These are phyloP conservation scores for Suillus lakei DNA, from an alignment of 768 basidiomycete species.

Conservation along the genomic window DNA sequence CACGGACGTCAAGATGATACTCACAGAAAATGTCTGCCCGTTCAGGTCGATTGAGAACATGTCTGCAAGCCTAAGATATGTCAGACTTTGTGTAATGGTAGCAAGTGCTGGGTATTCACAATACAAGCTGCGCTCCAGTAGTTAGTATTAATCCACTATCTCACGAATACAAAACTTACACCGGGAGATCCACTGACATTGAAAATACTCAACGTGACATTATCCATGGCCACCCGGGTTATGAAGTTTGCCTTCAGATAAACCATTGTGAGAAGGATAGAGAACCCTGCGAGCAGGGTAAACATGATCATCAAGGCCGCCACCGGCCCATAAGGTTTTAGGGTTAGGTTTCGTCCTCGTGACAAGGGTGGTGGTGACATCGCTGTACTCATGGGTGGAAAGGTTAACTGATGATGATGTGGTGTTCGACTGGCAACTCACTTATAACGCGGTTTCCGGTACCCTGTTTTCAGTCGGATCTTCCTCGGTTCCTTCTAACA, in stretches of 20 bases:
- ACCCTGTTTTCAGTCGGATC: too few relatives aligned
- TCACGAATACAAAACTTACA: not conserved
- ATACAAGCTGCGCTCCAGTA: slow-evolving; percentile 1
- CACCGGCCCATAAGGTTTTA: slow-evolving; percentile 4
- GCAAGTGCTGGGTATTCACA: not conserved
- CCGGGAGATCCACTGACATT: slow-evolving; percentile 1
- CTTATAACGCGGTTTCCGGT: too few relatives aligned
- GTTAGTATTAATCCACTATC: not conserved
- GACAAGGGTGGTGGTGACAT: too few relatives aligned
- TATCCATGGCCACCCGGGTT: slow-evolving; percentile 2
- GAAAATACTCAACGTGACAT: not conserved
- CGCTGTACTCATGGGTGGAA: too few relatives aligned
- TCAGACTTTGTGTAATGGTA: not conserved
- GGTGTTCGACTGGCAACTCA: too few relatives aligned
- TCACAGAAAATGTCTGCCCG: slow-evolving; percentile 9
- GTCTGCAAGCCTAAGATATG: slow-evolving; percentile 4
- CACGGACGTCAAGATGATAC: not conserved
- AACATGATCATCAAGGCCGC: not conserved
- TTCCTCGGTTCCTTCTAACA: too few relatives aligned
- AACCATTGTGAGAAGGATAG: not conserved
- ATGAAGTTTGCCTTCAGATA: slow-evolving; percentile 2
- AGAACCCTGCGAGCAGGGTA: not conserved
- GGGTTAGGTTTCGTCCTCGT: not conserved
- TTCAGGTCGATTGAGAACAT: slow-evolving; percentile 3
- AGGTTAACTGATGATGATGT: too few relatives aligned